A percentile compares a stretch with the other conserved stretches of the same genome.
Conservation (phyloP, 1,284 basidiomycete species). For the Leccinum holopus region DNA sequence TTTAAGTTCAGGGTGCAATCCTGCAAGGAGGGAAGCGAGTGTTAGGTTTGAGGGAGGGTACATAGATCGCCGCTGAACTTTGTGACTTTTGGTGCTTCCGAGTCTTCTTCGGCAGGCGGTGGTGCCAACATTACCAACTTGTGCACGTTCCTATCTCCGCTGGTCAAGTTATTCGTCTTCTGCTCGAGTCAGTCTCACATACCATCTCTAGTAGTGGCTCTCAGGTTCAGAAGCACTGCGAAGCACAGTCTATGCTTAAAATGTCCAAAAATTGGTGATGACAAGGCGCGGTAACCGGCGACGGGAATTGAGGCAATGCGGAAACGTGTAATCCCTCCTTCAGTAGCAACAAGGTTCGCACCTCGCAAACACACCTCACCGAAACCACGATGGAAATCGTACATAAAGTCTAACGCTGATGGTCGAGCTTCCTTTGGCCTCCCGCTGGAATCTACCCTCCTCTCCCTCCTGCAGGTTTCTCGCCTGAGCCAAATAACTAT, state of each 20-base stretch:
- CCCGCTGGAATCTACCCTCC: slow-evolving; percentile 15
- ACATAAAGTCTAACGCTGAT: slow-evolving; percentile 29
- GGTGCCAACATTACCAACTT: slow-evolving; percentile 13
- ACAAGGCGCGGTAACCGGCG: slow-evolving; percentile 31
- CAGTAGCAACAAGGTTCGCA: slow-evolving; percentile 21
- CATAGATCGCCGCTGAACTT: slow-evolving; percentile 20
- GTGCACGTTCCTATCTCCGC: not conserved
- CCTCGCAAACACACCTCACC: slow-evolving; percentile 31
- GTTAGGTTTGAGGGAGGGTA: not conserved
- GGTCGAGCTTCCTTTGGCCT: slow-evolving; percentile 14
- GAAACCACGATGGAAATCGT: slow-evolving; percentile 36
- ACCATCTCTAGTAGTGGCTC: not conserved
- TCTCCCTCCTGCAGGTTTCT: slow-evolving; percentile 16
- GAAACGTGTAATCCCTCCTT: slow-evolving; percentile 27
- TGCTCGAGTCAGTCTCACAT: not conserved
- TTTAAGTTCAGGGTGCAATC: slow-evolving; percentile 3
- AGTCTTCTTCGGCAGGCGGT: not conserved
- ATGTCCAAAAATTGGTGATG: slow-evolving; percentile 24
- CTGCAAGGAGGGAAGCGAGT: not conserved
- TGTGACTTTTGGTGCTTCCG: not conserved
- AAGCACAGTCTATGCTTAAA: slow-evolving; percentile 14
- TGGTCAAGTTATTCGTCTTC: not conserved
- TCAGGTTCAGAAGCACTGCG: slow-evolving; percentile 23
- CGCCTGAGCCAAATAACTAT: slow-evolving; percentile 14
- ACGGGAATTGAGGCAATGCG: slow-evolving; percentile 34